phyloP scores from a whole-genome alignment of 495 filamentous ascomycete genomes.

The Arthonia radiata region DNA sequence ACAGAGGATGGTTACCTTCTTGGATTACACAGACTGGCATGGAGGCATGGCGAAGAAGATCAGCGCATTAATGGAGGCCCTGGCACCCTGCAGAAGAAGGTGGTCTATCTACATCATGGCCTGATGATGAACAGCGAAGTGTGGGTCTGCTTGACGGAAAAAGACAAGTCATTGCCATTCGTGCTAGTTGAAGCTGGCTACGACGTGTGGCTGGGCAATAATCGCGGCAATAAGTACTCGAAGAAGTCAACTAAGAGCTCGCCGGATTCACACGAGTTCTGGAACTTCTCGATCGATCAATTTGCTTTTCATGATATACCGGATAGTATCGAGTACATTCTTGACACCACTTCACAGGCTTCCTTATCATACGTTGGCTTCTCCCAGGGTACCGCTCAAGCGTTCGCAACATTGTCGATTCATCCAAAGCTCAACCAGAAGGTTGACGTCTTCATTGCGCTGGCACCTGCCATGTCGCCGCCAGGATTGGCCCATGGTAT shows the following conservation, averaged over 20 bases:
- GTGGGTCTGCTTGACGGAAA: conserved; percentile 82
- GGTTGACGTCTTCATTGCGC: conserved; percentile 89
- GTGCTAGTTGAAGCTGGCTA: conserved; percentile 75
- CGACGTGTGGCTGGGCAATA: conserved; percentile 96
- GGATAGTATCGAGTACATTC: conserved; percentile 75
- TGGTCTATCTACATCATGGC: conserved; percentile 89
- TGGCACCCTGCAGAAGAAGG: conserved; percentile 49
- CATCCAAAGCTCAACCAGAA: conserved; percentile 82
- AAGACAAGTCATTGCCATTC: conserved; percentile 67
- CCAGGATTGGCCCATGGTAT: conserved; percentile 70
- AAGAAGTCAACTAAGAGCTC: conserved; percentile 64
- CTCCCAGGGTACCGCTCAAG: conserved; percentile 89
- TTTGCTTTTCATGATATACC: conserved; percentile 97
- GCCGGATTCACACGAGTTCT: conserved; percentile 55
- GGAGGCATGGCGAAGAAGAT: conserved; percentile 55
- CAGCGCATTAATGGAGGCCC: conserved; percentile 45
- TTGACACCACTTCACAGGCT: conserved; percentile 53
- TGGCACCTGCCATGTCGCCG: conserved; percentile 90
- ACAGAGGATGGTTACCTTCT: conserved; percentile 86
- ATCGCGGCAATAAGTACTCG: conserved; percentile 93
- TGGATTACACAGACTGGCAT: conserved; percentile 67
- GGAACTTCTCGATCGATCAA: conserved; percentile 95
- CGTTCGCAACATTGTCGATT: conserved; percentile 83
- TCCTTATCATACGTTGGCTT: conserved; percentile 95
- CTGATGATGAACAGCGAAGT: conserved; percentile 97